phyloP scores from a whole-genome alignment of 2,329 filamentous ascomycete species.

The Aspergillus thermomutatus region DNA sequence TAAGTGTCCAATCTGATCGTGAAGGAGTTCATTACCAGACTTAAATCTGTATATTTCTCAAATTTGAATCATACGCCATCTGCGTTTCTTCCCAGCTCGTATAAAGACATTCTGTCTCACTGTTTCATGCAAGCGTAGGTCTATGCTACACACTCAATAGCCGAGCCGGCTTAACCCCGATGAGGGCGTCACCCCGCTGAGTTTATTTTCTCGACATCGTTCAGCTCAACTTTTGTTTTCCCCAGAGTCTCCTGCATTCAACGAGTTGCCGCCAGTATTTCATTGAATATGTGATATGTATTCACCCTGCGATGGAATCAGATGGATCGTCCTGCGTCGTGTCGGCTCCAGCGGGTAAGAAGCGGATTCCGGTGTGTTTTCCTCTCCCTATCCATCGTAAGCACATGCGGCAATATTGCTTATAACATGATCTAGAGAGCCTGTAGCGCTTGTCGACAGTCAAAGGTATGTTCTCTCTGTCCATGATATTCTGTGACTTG shows the following conservation, averaged over 20 bases:
- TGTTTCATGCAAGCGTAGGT: too few species aligned
- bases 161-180: neutral
- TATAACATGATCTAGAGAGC: conserved; percentile 26
- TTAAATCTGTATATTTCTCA: neutral
- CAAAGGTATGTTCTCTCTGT: conserved; percentile 24
- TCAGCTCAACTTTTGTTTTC: neutral
- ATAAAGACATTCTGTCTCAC: neutral
- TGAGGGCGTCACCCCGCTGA: neutral
- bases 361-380: conserved; percentile 33
- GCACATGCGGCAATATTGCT: neutral
- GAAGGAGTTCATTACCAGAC: neutral
- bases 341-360: conserved; percentile 28
- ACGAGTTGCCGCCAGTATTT: neutral
- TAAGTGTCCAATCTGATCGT: neutral
- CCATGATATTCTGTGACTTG: neutral
- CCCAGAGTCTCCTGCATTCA: neutral
- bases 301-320: conserved; percentile 16
- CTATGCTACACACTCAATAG: neutral
- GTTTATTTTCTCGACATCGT: neutral
- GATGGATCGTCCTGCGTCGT: conserved; percentile 19
- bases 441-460: conserved; percentile 36
- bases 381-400: neutral
- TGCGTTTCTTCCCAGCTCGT: neutral
- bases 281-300: neutral
- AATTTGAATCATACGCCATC: neutral